These are phyloP conservation scores for Pseudocohnilembus persalinus DNA, from an alignment of 169 alveolate species.

Conservation along the genomic window DNA sequence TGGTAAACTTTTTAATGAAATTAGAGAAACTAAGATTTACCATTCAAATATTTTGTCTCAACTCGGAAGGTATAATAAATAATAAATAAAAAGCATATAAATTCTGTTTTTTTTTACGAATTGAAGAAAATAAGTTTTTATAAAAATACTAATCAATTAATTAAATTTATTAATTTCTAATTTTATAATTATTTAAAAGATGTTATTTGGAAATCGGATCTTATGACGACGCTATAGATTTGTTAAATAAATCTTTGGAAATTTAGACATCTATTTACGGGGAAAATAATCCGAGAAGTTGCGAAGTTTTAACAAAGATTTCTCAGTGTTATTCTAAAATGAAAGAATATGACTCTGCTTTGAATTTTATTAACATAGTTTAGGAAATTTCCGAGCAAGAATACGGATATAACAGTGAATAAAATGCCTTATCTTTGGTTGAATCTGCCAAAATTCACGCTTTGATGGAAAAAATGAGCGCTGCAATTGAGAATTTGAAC, in stretches of 20 bases:
- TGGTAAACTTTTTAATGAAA: constrained; percentile 61
- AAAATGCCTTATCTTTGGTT: constrained; percentile 44
- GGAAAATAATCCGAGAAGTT: constrained; percentile 27
- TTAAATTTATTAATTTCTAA: constrained; percentile 33
- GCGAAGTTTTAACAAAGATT: constrained; percentile 29
- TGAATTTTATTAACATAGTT: constrained; percentile 33
- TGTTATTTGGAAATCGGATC: constrained; percentile 42
- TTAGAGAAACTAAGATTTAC: constrained; percentile 67
- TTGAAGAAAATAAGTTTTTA: constrained; percentile 25
- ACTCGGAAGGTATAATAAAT: constrained; percentile 68
- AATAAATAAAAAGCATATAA: constrained; percentile 61
- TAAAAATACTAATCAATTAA: not conserved
- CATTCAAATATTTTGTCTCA: constrained; percentile 72
- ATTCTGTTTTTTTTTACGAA: constrained; percentile 49
- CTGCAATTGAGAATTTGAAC: constrained; percentile 50
- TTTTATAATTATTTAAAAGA: not conserved
- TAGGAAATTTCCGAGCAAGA: constrained; percentile 50
- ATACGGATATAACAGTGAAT: constrained; percentile 46
- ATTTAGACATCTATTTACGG: constrained; percentile 36
- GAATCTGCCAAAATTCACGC: constrained; percentile 57
- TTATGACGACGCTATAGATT: constrained; percentile 49
- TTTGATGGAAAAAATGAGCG: constrained; percentile 39
- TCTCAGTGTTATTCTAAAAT: constrained; percentile 54
- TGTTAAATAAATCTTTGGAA: constrained; percentile 47
- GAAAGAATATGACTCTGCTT: constrained; percentile 65